phyloP scores from a whole-genome alignment of 805 yeast genomes.

The Candida parachauliodes region DNA sequence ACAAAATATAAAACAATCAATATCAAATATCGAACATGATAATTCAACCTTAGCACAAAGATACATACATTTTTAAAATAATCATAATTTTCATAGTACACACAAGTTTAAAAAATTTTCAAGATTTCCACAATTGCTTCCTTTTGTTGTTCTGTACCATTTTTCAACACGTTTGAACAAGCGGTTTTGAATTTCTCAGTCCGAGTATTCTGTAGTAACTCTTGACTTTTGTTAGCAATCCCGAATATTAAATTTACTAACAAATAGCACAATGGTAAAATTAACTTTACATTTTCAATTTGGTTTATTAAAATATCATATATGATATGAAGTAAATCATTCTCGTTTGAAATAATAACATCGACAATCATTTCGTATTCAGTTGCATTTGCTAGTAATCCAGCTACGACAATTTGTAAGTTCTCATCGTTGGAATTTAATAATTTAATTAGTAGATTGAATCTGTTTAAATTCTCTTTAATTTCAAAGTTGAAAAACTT shows the following conservation, averaged over 20 bases:
- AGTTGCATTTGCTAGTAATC: conserved; percentile 39
- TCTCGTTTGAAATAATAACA: conserved; percentile 17
- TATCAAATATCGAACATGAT: conserved; percentile 21
- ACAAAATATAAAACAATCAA: conserved; percentile 24
- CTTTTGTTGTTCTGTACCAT: conserved; percentile 8
- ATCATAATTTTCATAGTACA: conserved; percentile 15
- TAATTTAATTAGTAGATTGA: conserved; percentile 28
- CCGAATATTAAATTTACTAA: conserved; percentile 19
- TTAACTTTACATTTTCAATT: conserved; percentile 19
- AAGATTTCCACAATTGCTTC: conserved; percentile 13
- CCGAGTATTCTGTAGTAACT: not conserved
- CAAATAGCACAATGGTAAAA: conserved; percentile 24
- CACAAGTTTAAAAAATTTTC: conserved; percentile 22
- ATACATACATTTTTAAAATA: conserved; percentile 29
- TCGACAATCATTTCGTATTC: conserved; percentile 34
- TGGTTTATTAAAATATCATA: conserved; percentile 23
- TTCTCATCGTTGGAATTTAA: conserved; percentile 29
- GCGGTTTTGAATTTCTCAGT: conserved; percentile 4
- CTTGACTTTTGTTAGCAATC: conserved; percentile 3
- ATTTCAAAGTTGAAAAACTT: conserved; percentile 56
- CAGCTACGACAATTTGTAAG: conserved; percentile 31
- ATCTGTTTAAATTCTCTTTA: conserved; percentile 19
- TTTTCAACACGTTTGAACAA: conserved; percentile 3
- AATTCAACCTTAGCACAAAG: conserved; percentile 39
- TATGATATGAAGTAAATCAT: conserved; percentile 18